phyloP scores from a whole-genome alignment of 2,329 filamentous ascomycete genomes.

The Colletotrichum eremochloae region DNA sequence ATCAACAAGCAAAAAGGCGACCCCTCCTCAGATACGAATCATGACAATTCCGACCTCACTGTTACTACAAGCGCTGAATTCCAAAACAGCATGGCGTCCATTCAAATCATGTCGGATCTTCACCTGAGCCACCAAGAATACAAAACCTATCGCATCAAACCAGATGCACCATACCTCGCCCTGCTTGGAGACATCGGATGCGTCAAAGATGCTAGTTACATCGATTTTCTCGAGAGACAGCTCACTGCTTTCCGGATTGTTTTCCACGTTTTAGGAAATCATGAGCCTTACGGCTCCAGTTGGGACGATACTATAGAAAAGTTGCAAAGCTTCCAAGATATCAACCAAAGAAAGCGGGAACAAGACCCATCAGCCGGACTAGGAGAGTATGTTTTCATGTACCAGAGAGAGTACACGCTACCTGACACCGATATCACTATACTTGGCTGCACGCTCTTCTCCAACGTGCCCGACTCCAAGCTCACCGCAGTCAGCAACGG shows the following conservation, averaged over 20 bases:
- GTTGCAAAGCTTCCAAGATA: slow-evolving; percentile 50
- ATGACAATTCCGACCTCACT: too few relatives aligned
- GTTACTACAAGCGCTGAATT: not conserved
- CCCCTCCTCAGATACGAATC: not conserved
- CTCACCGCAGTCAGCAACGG: slow-evolving; percentile 53
- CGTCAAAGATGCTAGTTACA: slow-evolving; percentile 55
- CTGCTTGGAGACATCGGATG: slow-evolving; percentile 70
- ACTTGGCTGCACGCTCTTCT: slow-evolving; percentile 51
- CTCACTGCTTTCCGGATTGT: slow-evolving; percentile 62
- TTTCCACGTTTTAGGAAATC: slow-evolving; percentile 68
- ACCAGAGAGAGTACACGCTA: slow-evolving; percentile 47
- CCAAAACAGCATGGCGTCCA: not conserved
- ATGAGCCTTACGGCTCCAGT: slow-evolving; percentile 64
- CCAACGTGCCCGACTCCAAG: not conserved
- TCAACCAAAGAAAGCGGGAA: slow-evolving; percentile 16
- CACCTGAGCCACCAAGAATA: slow-evolving; percentile 69
- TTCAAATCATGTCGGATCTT: slow-evolving; percentile 68
- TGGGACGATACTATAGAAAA: slow-evolving; percentile 50
- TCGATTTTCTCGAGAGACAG: slow-evolving; percentile 62
- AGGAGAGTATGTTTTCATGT: slow-evolving; percentile 57
- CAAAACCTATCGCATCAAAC: slow-evolving; percentile 61
- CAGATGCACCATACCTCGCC: slow-evolving; percentile 64
- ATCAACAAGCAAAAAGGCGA: too few relatives aligned
- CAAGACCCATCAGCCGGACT: slow-evolving; percentile 43
- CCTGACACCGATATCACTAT: slow-evolving; percentile 47